Conservation (phyloP, 2,329 filamentous ascomycete genomes). For the Periconia digitata region DNA sequence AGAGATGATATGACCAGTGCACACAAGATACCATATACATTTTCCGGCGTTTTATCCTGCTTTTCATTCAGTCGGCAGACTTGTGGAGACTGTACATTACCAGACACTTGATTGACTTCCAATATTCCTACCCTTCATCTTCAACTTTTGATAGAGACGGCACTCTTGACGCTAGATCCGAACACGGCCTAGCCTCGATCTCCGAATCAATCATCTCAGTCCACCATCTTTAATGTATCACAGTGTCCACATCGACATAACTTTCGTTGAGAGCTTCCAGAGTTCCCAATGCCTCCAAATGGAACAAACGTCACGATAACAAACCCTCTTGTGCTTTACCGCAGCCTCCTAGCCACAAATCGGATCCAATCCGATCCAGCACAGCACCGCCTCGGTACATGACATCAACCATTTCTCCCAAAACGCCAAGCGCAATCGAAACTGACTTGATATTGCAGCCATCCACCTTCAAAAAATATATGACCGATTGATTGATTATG, state of each 20-base stretch:
- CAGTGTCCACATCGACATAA: neutral
- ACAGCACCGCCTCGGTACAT: constrained; percentile 64
- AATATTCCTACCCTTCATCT: neutral
- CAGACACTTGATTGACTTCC: neutral
- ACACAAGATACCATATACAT: constrained; percentile 20
- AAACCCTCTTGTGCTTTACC: constrained; percentile 77
- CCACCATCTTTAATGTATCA: constrained; percentile 1
- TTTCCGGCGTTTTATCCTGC: constrained; percentile 23
- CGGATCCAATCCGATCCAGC: constrained; percentile 68
- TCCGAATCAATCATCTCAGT: constrained; percentile 23
- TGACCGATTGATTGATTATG: constrained; percentile 74
- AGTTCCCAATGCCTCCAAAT: constrained; percentile 37
- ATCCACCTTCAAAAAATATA: constrained; percentile 79
- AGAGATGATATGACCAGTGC: neutral
- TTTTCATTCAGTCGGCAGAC: neutral
- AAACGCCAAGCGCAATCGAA: constrained; percentile 15
- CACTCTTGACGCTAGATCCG: constrained; percentile 4
- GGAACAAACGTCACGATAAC: constrained; percentile 51
- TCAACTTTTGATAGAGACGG: neutral
- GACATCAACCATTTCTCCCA: constrained; percentile 36
- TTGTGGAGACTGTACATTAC: neutral
- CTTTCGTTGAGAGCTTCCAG: too few species aligned
- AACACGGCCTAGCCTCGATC: constrained; percentile 25
- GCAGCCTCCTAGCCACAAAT: constrained; percentile 67
- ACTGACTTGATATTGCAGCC: constrained; percentile 49